Base-by-base conservation (phyloP, 192 early-diverging fungal genomes). In the Coemansia reversa region DNA sequence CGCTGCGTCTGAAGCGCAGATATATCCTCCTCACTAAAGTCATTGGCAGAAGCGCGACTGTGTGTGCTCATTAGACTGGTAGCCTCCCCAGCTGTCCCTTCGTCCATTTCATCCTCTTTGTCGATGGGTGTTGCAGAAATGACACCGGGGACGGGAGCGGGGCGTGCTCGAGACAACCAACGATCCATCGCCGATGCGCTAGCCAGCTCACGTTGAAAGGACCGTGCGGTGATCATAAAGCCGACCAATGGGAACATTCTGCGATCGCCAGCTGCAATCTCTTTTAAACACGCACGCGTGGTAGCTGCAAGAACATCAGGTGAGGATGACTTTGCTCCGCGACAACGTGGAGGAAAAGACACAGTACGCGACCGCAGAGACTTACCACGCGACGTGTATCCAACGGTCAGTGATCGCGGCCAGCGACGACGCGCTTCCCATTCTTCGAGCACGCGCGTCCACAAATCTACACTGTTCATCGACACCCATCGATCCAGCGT, bases 401-500 rank as follows among this genome's bases (percentile, higher is more conserved):
- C 45, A 3, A 82, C 49, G 7, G 65, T 66, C 1, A 82, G 67
- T 22, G 67, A 66, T 22, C 62, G 67, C 5, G 79, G 79, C 79
- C 79, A 82, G 16, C 74, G 63, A 20, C 49, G 63, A 35, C 67
- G 70, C 58, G 35, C 45, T 3, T 76, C 79, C 79, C 79, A 82
- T 29, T 82, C 75, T 23, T 76, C 79, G 1, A 48, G 11, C 24
- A 76, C 75, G 27, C 79, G 79, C 59, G 70, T 73, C 75, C 79
- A 76, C 61, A 82, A 58, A 39, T 82, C 79, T 11, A 62, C 55
- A 8, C 61, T 65, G 47, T 76, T 76, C 67, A 82, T 82, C 58
- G 49, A 49, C 47, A 77, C 51, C 79, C 79, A 82, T 3, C 64
- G 70, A 20, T 76, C 75, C 3, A 82, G 64, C 25, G 63, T 50